Percentiles rank a stretch among this genome's conserved stretches.
Conservation (phyloP, 1,139 yeast genomes). For the Candida sp. region DNA sequence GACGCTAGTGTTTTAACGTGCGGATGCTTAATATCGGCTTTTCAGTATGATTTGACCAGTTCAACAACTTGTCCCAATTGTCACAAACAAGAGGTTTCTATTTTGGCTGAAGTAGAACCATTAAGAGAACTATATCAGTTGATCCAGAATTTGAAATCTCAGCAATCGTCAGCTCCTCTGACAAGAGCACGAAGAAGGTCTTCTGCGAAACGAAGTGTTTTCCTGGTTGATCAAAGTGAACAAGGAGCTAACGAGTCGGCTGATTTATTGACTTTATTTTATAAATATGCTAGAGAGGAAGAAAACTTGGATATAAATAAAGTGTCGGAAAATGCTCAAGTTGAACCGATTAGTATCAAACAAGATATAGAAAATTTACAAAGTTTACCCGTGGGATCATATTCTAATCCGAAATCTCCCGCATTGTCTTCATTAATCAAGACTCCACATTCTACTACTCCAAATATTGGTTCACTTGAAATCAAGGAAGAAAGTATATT, state of each 20-base stretch:
- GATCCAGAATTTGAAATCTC: constrained; percentile 19
- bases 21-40: constrained; percentile 69
- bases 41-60: constrained; percentile 23
- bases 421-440: not conserved
- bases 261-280: constrained; percentile 38
- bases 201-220: constrained; percentile 20
- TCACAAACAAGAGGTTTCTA: constrained; percentile 19
- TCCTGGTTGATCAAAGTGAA: constrained; percentile 14
- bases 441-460: not conserved
- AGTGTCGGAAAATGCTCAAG: constrained; percentile 5
- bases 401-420: not conserved
- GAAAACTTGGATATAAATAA: constrained; percentile 6
- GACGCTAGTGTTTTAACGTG: constrained; percentile 63
- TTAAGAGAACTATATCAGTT: constrained; percentile 48
- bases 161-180: constrained; percentile 7
- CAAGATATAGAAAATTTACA: not conserved
- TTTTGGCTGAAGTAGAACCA: constrained; percentile 49
- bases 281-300: constrained; percentile 42
- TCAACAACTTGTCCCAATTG: constrained; percentile 50
- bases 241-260: constrained; percentile 18
- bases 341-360: constrained; percentile 13
- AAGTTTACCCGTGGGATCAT: not conserved
- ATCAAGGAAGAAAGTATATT: not conserved
- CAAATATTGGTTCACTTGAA: constrained; percentile 1
- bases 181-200: constrained; percentile 16